Base-by-base conservation (phyloP, 164 flowering plant species). In the Malania oleifera region DNA sequence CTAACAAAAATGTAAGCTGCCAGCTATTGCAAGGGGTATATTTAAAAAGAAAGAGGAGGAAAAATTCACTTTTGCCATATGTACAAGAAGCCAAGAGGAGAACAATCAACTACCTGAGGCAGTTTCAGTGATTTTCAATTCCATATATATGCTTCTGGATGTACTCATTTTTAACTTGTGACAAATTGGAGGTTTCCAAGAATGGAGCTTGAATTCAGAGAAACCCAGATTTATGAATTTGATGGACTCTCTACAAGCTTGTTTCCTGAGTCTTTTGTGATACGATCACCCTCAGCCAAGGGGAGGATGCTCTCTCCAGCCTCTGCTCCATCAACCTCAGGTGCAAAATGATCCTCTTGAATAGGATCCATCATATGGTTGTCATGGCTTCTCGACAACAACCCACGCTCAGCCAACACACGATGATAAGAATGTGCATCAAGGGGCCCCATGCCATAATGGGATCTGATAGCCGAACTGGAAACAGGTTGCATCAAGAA, bases 401-500 rank as follows among this genome's bases (percentile, higher is more conserved):
- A 65, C 7, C 72, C 72, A 15, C 71, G 77, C 39, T 73, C 65
- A 38, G 70, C 57, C 57, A 70, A 59, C 24, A 68, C 59, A 67
- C 76, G 83, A 34, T 69, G 68, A 60, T 67, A 67, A 23, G 82
- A 69, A 59, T 75, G 82, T 2, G 73, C 43, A 31, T 56, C 60
- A 1, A 65, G 57, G 50, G 82, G 44, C 51, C 76, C 78, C 52
- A 54, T 45, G 20, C 66, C 52, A 35, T 66, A 62, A 49, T 80
- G 77, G 45, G 83, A 63, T 31, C 88, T 71, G 28, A 77, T 14
- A 7, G 92, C 90, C 39, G 92, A 79, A 63, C 92, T 81, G 56
- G 76, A 81, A 79, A 90, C 64, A 9, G 91, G 95, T n/a, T 76
- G 96, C 87, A 86, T 80, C 25, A 61, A 18, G 29, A 82, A 71